Evolutionary conservation across 495 filamentous ascomycete species (phyloP), one percentile per base, ranked within the genome.

Genomic region (Aspergillus biplanus): DNA sequence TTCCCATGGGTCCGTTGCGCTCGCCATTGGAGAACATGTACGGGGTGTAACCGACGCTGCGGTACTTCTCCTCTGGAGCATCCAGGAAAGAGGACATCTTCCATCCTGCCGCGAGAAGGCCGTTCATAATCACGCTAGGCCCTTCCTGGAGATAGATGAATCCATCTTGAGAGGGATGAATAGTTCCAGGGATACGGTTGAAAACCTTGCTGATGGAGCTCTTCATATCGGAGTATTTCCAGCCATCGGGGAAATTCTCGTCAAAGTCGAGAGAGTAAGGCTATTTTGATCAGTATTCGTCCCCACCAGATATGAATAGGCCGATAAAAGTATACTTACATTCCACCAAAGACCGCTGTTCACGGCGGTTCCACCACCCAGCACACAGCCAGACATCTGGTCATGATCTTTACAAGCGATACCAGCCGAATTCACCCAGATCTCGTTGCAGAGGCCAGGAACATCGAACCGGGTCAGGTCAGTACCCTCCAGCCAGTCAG

Each of bases 401-500:
- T 67, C 65, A 33, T 52, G 60, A 47, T 67, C 61, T 5, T 66
- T 49, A 34, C 66, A 68, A 42, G 87, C 87, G 84, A 88, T 90
- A 68, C 87, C 85, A 57, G 85, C 86, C 15, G 86, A 87, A 68
- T 92, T 87, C 1, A 82, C 81, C 75, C 90, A 92, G 15, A 76
- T 68, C 42, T 77, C 64, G 31, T 68, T 69, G 16, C 71, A 76
- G 9, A 92, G 82, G 59, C 90, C 90, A 5, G 90, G 90, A n/a
- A 93, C 84, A 69, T 93, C 90, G 67, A 92, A 91, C 34, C 88
- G 82, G 44, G 90, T 92, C 52, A 93, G 78, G 53, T 49, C 55
- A 18, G 67, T 58, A 8, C 59, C 59, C 37, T 55, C 52, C 53
- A 71, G 60, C 75, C 75, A 77, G 3, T 37, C 3, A 6, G 74